Evolutionary conservation across 192 early-diverging fungal genomes (phyloP), one percentile per base, ranked within the genome.

Genomic region (Coemansia sp.): DNA sequence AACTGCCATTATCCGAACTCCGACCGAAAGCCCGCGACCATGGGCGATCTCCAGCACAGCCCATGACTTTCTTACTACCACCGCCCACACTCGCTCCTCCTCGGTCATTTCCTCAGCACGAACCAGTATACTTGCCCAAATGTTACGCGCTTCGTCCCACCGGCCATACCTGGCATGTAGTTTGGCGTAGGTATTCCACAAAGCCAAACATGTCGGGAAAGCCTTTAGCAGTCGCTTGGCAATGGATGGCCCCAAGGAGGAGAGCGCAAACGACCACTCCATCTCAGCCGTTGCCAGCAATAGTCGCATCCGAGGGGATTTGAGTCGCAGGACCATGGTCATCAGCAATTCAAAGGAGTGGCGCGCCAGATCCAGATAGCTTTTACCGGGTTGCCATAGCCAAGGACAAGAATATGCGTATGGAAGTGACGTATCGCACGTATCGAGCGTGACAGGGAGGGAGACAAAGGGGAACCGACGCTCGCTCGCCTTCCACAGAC

Each of bases 151-250:
- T 27, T 71, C 57, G 17, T 46, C 51, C 77, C 77, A 79, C 29
- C 31, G 8, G 13, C 72, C 72, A 2, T 29, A 33, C 1, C 72
- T 65, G 5, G 69, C 77, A 54, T 73, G 68, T 66, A 71, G 68
- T 48, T 79, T 79, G 37, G 77, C 77, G n/a, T 71, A 62, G 0
- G 65, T 37, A 54, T 79, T 74, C 72, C 72, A 74, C 39, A 79
- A 50, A 3, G 68, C 60, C 59, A 79, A 33, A 42, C 69, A 63
- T 4, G 62, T 50, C 4, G 72, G 68, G 14, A 57, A 17, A 10
- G 16, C 19, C 2, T 39, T 53, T 41, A 78, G 54, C 14, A 78
- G 3, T 11, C 39, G 53, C 46, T 66, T 59, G 9, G 57, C 54
- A n/a, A 67, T 10, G 14, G 59, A 24, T 11, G 13, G 24, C 13